Base-by-base conservation (phyloP, 176 grass and related monocot genomes). In the Oryza glumipatula region DNA sequence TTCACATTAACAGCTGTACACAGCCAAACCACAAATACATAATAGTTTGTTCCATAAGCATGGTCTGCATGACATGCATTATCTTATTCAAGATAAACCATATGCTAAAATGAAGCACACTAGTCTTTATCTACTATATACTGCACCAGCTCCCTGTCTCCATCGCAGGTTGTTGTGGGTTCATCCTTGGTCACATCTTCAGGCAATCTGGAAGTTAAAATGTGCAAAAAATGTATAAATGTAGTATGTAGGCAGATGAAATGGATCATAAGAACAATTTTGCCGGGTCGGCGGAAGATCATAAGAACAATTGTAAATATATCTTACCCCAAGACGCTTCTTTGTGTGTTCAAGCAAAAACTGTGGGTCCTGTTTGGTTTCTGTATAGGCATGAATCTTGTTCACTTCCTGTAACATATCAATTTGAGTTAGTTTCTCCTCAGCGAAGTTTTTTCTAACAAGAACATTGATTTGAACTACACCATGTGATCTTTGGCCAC, bases 301-400 rank as follows among this genome's bases (percentile, higher is more conserved):
- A 76, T 47, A 49, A 30, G 41, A 35, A 16, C 72, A 63, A 11
- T 72, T 46, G 24, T 33, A 69, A 73, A 69, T 1, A 8, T 64
- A 69, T 83, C 68, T 83, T 81, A 95, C 96, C 87, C 93, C 93
- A 9, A 93, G 23, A 3, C 44, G 45, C 71, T 90, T 90, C 87
- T 95, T 98, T 76, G 61, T 87, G 0, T 26, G 11, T 28, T 85
- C 76, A 67, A 92, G 66, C 61, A 95, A 77, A 41, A 92, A 80
- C 32, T 94, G 88, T 81, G 91, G 86, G 38, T 94, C 91, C 49
- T 3, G 8, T 72, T 78, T 88, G 12, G 93, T 98, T 81, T 86
- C 66, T 58, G 76, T 74, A 22, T 94, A 98, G 3, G 89, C 85
- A 75, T 98, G 81, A 5, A 95, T 95, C 77, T 95, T 98, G 85